A percentile compares a stretch with the other conserved stretches of the same genome.
phyloP scores from a whole-genome alignment of 2,329 filamentous ascomycete genomes.

The Fonsecaea pedrosoi region DNA sequence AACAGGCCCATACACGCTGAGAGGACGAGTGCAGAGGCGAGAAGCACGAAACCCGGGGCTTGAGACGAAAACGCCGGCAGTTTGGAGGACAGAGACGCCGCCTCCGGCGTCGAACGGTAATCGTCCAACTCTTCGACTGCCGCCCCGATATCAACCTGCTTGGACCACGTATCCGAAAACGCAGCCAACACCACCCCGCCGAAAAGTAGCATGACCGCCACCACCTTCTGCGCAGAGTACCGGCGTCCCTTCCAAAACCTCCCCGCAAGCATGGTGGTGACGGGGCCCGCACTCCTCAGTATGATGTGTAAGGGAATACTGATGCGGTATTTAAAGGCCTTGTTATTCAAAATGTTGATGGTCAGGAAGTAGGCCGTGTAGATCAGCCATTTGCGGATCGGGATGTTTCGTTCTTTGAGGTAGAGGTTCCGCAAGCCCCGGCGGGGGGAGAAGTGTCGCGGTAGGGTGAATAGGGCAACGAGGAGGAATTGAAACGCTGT shows the following conservation, averaged over 20 bases:
- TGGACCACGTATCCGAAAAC: conserved; percentile 84
- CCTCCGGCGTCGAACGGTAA: conserved; percentile 3
- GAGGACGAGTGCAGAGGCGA: conserved; percentile 86
- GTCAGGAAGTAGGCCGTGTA: conserved; percentile 91
- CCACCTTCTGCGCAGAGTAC: conserved; percentile 79
- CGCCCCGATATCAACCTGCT: conserved; percentile 48
- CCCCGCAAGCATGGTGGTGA: conserved; percentile 93
- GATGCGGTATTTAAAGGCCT: conserved; percentile 95
- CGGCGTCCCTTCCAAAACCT: conserved; percentile 78
- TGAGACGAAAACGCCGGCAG: conserved; percentile 30
- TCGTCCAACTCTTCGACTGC: conserved; percentile 8
- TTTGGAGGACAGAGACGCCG: conserved; percentile 29
- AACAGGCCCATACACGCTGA: conserved; percentile 96
- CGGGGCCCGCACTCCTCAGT: conserved; percentile 89
- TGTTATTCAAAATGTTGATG: conserved; percentile 96
- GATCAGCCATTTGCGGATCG: conserved; percentile 80
- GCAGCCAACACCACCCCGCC: conserved; percentile 85
- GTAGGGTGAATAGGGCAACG: conserved; percentile 77
- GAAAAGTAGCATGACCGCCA: conserved; percentile 83
- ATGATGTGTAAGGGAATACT: conserved; percentile 98
- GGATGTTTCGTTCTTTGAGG: conserved; percentile 77
- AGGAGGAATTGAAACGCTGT: conserved; percentile 91
- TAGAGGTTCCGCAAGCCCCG: conserved; percentile 70
- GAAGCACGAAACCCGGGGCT: conserved; percentile 72
- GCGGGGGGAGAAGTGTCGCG: conserved; percentile 71